Evolutionary conservation across 2,329 filamentous ascomycete genomes (phyloP).

Genomic region (Colletotrichum navitas): DNA sequence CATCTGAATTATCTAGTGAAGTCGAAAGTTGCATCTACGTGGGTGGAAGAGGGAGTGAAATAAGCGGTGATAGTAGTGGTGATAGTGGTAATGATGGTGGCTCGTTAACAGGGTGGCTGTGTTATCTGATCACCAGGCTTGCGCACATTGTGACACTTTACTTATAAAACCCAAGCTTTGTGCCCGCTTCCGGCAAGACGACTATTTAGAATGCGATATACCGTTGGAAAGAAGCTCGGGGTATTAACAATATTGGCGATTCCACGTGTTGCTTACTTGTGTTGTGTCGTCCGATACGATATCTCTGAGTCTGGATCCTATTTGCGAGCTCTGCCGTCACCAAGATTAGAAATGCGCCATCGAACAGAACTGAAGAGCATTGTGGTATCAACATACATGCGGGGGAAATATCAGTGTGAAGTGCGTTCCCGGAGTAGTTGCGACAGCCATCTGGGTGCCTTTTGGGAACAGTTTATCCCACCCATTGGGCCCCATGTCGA

Average conservation of each 20-base stretch:
- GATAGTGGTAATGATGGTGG: no score
- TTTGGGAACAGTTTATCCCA: neutral
- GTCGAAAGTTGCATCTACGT: no score
- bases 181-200: no score
- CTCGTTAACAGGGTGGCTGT: no score
- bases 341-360: neutral
- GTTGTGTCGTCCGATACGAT: neutral
- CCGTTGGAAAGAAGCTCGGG: neutral
- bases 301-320: neutral
- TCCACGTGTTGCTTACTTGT: neutral
- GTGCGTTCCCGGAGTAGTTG: neutral
- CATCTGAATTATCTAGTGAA: no score
- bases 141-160: no score
- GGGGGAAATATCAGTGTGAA: constrained; percentile 5
- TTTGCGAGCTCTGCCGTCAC: neutral
- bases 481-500: neutral
- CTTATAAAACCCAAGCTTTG: no score
- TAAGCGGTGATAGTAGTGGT: no score
- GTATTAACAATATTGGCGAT: neutral
- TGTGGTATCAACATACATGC: neutral
- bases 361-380: neutral
- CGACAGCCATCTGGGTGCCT: neutral
- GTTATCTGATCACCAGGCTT: no score
- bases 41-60: no score
- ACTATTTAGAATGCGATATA: no score